phyloP scores from a whole-genome alignment of 1,139 yeast genomes.

The Blastobotrys buckinghamii region DNA sequence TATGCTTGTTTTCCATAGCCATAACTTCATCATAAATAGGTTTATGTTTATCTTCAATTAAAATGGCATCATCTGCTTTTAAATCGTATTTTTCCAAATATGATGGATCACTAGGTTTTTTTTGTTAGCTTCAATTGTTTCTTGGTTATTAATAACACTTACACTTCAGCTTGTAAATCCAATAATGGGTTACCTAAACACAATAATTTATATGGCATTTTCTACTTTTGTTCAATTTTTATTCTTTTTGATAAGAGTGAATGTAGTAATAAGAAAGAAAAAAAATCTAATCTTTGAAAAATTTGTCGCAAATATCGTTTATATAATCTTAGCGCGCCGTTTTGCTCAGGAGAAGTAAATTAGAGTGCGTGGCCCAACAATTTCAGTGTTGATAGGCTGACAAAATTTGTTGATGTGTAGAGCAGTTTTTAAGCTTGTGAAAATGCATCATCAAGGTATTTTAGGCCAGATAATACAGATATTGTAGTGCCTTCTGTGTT shows the following conservation, averaged over 20 bases:
- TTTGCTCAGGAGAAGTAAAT: too few relatives aligned
- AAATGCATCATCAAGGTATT: too few relatives aligned
- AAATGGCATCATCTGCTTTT: slow-evolving; percentile 91
- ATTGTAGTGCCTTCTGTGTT: too few relatives aligned
- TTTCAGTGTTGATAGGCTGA: too few relatives aligned
- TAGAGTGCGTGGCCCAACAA: too few relatives aligned
- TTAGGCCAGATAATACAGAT: too few relatives aligned
- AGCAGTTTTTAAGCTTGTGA: too few relatives aligned
- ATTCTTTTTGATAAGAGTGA: not conserved
- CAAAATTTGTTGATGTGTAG: too few relatives aligned
- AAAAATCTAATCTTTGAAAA: too few relatives aligned
- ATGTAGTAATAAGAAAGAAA: too few relatives aligned
- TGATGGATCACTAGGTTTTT: slow-evolving; percentile 36
- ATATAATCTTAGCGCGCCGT: too few relatives aligned
- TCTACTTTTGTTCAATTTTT: not conserved
- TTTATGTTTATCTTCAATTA: slow-evolving; percentile 82
- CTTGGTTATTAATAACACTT: slow-evolving; percentile 4
- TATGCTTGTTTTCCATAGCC: slow-evolving; percentile 45
- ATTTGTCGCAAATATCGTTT: too few relatives aligned
- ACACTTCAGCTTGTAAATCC: slow-evolving; percentile 79
- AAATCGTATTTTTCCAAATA: slow-evolving; percentile 75
- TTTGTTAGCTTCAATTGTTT: slow-evolving; percentile 7
- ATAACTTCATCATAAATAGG: slow-evolving; percentile 75
- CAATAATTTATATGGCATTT: slow-evolving; percentile 42
- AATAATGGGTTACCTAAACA: slow-evolving; percentile 77